Conservation (phyloP, 1,139 yeast genomes). For the Yamadazyma blattariae region DNA sequence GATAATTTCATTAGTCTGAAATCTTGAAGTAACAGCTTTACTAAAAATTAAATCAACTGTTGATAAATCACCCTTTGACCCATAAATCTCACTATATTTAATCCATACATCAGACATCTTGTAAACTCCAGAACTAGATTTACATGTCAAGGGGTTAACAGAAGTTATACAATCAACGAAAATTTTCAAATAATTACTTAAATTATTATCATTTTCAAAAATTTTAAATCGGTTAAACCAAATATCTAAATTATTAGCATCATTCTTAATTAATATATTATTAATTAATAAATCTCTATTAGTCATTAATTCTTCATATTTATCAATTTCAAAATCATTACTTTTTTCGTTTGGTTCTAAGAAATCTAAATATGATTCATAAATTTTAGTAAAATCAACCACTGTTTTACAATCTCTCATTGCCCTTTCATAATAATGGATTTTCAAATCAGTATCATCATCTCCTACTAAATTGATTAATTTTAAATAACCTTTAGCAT, state of each 20-base stretch:
- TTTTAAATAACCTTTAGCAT: conserved; percentile 47
- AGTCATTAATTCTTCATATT: conserved; percentile 55
- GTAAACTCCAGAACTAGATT: conserved; percentile 20
- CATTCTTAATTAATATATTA: conserved; percentile 64
- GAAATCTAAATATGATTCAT: conserved; percentile 56
- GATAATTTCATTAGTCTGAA: conserved; percentile 60
- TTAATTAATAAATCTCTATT: conserved; percentile 56
- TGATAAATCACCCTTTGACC: conserved; percentile 48
- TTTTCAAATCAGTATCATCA: conserved; percentile 18
- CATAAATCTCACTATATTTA: conserved; percentile 64
- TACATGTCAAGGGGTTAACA: conserved; percentile 61
- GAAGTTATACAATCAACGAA: conserved; percentile 66
- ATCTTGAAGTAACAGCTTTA: conserved; percentile 73
- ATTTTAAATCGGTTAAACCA: conserved; percentile 65
- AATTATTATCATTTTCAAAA: conserved; percentile 23
- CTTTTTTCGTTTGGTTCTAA: conserved; percentile 16
- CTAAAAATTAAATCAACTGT: conserved; percentile 65
- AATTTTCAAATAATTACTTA: conserved; percentile 48
- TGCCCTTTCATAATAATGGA: conserved; percentile 50
- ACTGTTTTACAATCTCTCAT: conserved; percentile 47
- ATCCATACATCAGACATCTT: conserved; percentile 63
- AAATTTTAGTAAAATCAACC: conserved; percentile 62
- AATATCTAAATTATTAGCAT: conserved; percentile 56
- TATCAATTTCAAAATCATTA: conserved; percentile 41
- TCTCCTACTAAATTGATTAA: conserved; percentile 28